Percentiles rank a stretch among this genome's conserved stretches.
Conservation (phyloP, 139 green algal species). For the Chlamydomonas incerta region DNA sequence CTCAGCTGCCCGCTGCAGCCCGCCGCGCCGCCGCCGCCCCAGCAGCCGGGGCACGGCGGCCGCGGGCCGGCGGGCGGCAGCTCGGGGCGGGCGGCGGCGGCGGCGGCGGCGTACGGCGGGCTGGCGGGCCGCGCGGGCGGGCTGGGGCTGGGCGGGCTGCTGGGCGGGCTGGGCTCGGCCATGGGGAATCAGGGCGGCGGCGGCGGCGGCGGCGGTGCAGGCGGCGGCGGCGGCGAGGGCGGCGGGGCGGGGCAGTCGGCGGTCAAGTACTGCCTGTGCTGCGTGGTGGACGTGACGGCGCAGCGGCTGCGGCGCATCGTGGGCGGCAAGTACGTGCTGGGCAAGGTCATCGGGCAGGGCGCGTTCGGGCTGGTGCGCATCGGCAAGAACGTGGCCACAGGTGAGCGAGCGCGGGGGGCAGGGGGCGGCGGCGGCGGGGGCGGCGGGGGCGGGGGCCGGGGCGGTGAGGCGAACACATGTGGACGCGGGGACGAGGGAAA, state of each 20-base stretch:
- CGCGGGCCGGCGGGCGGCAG: background rate
- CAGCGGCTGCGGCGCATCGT: constrained; percentile 47
- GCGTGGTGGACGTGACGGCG: constrained; percentile 70
- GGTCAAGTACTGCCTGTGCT: constrained; percentile 38
- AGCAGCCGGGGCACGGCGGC: background rate
- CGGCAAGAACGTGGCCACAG: constrained; percentile 59
- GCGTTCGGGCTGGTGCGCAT: constrained; percentile 74
- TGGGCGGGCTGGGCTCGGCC: no score
- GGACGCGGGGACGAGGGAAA: no score
- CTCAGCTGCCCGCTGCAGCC: constrained; percentile 41
- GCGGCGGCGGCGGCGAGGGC: background rate
- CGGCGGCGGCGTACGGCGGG: background rate
- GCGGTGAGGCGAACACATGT: no score
- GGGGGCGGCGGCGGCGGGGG: background rate
- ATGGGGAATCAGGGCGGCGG: no score
- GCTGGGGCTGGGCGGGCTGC: no score
- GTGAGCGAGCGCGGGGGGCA: constrained; percentile 42
- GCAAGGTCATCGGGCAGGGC: constrained; percentile 70
- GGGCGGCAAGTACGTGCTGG: constrained; percentile 68
- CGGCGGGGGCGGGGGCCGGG: no score
- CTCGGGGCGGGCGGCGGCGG: background rate
- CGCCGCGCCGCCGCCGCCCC: background rate
- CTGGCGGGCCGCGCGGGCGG: no score
- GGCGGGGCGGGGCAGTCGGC: background rate
- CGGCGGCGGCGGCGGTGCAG: no score